phyloP scores from a whole-genome alignment of 2,329 filamentous ascomycete genomes.

The Paraconiothyrium brasiliense region DNA sequence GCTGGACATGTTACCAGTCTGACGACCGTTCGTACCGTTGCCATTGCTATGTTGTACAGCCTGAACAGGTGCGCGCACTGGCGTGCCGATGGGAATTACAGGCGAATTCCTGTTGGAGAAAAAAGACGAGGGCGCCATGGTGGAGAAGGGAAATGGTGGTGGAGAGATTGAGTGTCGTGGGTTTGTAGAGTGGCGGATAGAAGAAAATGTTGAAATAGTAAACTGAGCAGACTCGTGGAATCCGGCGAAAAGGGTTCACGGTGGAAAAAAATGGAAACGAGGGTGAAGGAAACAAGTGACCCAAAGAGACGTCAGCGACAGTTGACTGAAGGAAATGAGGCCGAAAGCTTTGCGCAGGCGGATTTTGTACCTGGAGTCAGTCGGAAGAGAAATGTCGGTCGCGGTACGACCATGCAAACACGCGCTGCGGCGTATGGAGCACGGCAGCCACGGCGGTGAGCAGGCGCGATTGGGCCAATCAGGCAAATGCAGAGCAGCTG shows the following conservation, averaged over 20 bases:
- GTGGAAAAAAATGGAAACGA: constrained; percentile 1
- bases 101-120: constrained; percentile 14
- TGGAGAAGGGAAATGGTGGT: background rate
- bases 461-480: constrained; percentile 13
- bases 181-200: background rate
- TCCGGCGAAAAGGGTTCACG: background rate
- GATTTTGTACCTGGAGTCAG: background rate
- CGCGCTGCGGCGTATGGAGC: constrained; percentile 9
- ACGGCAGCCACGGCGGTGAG: constrained; percentile 13
- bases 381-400: background rate
- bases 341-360: background rate
- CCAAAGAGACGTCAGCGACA: background rate
- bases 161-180: background rate
- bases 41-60: background rate
- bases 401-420: constrained; percentile 16
- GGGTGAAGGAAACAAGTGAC: background rate
- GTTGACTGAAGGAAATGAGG: background rate
- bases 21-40: constrained; percentile 3
- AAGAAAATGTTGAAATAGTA: constrained; percentile 4
- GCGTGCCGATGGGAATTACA: constrained; percentile 8
- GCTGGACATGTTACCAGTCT: background rate
- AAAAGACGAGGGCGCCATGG: constrained; percentile 28
- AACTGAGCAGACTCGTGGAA: background rate
- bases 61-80: background rate
- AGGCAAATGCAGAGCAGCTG: background rate